Evolutionary conservation across 129 eudicot species (phyloP), one percentile per base, ranked within the genome.

Genomic region (Tanacetum coccineum): DNA sequence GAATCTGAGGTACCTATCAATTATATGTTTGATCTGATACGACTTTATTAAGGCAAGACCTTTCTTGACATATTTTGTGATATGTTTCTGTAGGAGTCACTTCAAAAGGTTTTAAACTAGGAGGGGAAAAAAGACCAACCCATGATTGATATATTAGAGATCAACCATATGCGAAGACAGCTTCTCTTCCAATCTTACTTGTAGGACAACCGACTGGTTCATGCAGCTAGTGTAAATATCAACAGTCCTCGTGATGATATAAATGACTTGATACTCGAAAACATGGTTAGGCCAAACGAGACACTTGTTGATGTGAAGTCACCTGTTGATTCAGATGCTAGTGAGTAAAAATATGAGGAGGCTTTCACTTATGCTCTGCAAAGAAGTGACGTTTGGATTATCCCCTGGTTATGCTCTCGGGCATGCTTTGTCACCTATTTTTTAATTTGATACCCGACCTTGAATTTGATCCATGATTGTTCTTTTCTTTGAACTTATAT

Each of bases 381-480:
- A 66, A 89, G 95, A 72, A 93, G 95, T 81, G 95, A 93, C 65
- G 96, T 93, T 70, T 71, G 67, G 46, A 93, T 86, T 9, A 95
- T 93, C 21, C 84, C 96, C n/a, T 93, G 98, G 98, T 74, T 93
- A 81, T 93, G 98, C 85, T 84, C 92, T 58, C 98, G 88, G 95
- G 98, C 88, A 82, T 53, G 45, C 36, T 30, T 30, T 30, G 6
- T 30, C 5, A 30, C 36, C 36, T 30, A 5, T 30, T 30, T 4
- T 30, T 4, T 30, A 22, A 22, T 0, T 2, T 22, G 25, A 22
- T 22, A n/a, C 2, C 1, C 2, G 25, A 22, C 25, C 25, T 22
- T 22, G 25, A 22, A 22, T 22, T 22, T 22, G 1, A 0, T 22
- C 25, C 25, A n/a, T n/a, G n/a, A n/a, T n/a, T n/a, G n/a, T n/a